These are phyloP conservation scores for Exophiala lecanii-corni DNA, from an alignment of 2,329 filamentous ascomycete genomes.

Conservation along the genomic window DNA sequence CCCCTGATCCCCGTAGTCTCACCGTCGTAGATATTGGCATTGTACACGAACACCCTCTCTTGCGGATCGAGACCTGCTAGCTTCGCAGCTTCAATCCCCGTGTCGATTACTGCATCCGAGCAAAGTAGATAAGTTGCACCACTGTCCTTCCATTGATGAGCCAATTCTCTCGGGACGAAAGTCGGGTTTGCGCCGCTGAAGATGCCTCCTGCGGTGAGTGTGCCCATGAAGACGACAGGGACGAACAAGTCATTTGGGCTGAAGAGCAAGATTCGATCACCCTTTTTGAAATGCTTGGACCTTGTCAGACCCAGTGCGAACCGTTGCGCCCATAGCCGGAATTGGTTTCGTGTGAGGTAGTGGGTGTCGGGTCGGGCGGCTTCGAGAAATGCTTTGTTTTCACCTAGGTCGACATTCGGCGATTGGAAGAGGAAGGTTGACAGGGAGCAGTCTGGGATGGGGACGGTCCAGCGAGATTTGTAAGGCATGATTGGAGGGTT, in stretches of 20 bases:
- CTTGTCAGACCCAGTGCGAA: slow-evolving; percentile 60
- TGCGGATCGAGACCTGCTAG: slow-evolving; percentile 17
- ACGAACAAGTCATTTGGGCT: slow-evolving; percentile 67
- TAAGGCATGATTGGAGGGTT: slow-evolving; percentile 38
- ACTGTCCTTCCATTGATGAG: slow-evolving; percentile 65
- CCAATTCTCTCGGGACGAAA: slow-evolving; percentile 64
- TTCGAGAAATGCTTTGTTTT: slow-evolving; percentile 50
- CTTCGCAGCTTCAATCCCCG: slow-evolving; percentile 23
- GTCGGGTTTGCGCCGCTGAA: slow-evolving; percentile 68
- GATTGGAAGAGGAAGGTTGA: slow-evolving; percentile 45
- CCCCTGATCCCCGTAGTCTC: slow-evolving; percentile 12
- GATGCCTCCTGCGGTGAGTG: slow-evolving; percentile 67
- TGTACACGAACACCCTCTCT: slow-evolving; percentile 24
- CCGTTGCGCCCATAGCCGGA: slow-evolving; percentile 63
- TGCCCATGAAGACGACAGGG: slow-evolving; percentile 61
- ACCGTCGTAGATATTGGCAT: slow-evolving; percentile 21
- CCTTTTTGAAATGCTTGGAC: slow-evolving; percentile 53
- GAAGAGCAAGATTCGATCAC: slow-evolving; percentile 67
- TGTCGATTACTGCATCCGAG: slow-evolving; percentile 26
- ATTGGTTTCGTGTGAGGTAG: slow-evolving; percentile 55
- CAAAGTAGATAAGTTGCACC: slow-evolving; percentile 62
- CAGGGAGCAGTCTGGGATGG: slow-evolving; percentile 40
- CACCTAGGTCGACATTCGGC: slow-evolving; percentile 35
- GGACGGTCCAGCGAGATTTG: slow-evolving; percentile 40
- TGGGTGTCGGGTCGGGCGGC: slow-evolving; percentile 59